Evolutionary conservation across 768 basidiomycete genomes (phyloP), one percentile per base, ranked within the genome.

Genomic region (Tylopilus sp.): DNA sequence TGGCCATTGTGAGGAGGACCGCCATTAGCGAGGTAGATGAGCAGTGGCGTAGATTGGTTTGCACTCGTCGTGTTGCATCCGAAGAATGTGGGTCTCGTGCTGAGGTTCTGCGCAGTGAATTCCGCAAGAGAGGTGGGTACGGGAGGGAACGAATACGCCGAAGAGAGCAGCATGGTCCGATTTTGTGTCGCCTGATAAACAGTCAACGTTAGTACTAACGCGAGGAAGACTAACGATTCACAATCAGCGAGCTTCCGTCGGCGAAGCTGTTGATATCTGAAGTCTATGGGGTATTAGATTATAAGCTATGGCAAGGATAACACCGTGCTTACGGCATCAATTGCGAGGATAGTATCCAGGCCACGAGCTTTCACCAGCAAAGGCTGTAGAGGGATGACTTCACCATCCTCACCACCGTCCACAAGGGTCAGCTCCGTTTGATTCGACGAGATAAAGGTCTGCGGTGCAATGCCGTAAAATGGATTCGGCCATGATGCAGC

Each of bases 281-380:
- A 6, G 44, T 57, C 66, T 67, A 31, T n/a, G n/a, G 8, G 10
- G 10, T 6, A 30, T 55, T 5, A 39, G 15, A 31, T 22, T 2
- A 40, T 13, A 9, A 6, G 13, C 1, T 3, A 30, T 3, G 17
- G 62, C 15, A 40, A 4, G 36, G 28, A 10, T 10, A 8, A 17
- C 3, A 25, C 1, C 4, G 6, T 1, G 51, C 71, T 49, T 59
- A 68, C 62, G 10, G 69, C 71, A 58, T 82, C 81, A 41, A 81
- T 72, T 0, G 78, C 79, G 28, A 82, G 43, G 57, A 82, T 75
- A 7, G 73, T 70, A 51, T 82, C 81, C 46, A 81, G 58, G 0
- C 58, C 65, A 40, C 80, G 74, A 21, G 69, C 69, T 36, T 72
- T 65, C 43, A 79, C 72, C 13, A 81, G 70, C 35, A 82, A 69